Percentiles rank a stretch among this genome's conserved stretches.
Conservation (phyloP, 768 basidiomycete genomes). For the Tricholoma saponaceum region DNA sequence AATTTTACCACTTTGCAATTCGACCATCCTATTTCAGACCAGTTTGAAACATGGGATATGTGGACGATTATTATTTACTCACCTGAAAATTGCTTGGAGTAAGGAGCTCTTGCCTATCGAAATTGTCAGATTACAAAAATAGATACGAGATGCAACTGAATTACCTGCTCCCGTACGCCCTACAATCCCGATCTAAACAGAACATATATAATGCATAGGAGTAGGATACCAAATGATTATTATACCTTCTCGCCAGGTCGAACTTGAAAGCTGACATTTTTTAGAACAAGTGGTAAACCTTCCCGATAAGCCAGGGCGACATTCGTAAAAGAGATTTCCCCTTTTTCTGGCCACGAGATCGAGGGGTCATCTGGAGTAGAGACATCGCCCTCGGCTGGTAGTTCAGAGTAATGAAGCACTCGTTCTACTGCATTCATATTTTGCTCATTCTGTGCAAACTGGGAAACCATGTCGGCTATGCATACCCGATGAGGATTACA, state of each 20-base stretch:
- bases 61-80: slow-evolving; percentile 4
- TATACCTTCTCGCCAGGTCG: slow-evolving; percentile 61
- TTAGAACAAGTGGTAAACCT: slow-evolving; percentile 62
- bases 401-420: slow-evolving; percentile 61
- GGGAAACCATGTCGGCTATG: slow-evolving; percentile 49
- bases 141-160: background rate
- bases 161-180: slow-evolving; percentile 43
- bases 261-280: slow-evolving; percentile 54
- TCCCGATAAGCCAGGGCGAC: slow-evolving; percentile 56
- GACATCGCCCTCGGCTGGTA: slow-evolving; percentile 51
- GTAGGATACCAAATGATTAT: background rate
- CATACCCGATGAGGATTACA: background rate
- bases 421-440: slow-evolving; percentile 75
- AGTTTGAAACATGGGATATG: background rate
- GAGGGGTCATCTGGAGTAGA: slow-evolving; percentile 43
- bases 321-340: slow-evolving; percentile 52
- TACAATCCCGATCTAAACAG: slow-evolving; percentile 39
- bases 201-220: background rate
- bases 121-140: background rate
- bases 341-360: slow-evolving; percentile 44
- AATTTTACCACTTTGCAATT: slow-evolving; percentile 54
- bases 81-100: slow-evolving; percentile 55
- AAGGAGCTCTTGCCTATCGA: slow-evolving; percentile 49
- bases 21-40: slow-evolving; percentile 44
- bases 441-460: slow-evolving; percentile 59